These are phyloP conservation scores for Candida anglica DNA, from an alignment of 805 yeast genomes.

Conservation along the genomic window DNA sequence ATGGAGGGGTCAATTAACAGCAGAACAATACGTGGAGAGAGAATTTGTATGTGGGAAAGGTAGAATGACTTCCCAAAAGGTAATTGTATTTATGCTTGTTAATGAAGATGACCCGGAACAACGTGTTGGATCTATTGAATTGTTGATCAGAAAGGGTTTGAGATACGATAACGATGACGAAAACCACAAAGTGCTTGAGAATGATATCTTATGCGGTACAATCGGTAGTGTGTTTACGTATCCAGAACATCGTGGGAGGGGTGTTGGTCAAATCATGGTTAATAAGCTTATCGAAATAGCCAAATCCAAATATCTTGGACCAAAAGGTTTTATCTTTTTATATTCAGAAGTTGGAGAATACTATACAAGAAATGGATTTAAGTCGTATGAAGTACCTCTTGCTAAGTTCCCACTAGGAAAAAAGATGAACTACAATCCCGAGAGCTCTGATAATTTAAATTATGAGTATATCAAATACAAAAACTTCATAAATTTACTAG, in stretches of 20 bases:
- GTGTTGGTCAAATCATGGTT: conserved; percentile 36
- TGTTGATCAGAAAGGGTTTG: conserved; percentile 27
- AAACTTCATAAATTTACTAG: conserved; percentile 22
- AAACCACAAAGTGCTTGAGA: conserved; percentile 10
- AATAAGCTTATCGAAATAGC: conserved; percentile 28
- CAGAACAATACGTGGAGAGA: conserved; percentile 30
- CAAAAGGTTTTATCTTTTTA: conserved; percentile 31
- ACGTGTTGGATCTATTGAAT: conserved; percentile 29
- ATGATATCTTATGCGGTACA: conserved; percentile 26
- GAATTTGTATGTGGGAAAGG: conserved; percentile 27
- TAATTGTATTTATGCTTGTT: conserved; percentile 22
- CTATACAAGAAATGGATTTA: conserved; percentile 35
- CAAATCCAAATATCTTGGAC: conserved; percentile 19
- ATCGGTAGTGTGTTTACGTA: conserved; percentile 41
- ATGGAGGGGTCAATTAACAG: conserved; percentile 33
- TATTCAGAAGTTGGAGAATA: conserved; percentile 44
- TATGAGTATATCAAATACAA: conserved; percentile 22
- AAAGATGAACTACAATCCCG: no score
- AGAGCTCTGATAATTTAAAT: neutral
- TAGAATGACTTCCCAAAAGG: conserved; percentile 13
- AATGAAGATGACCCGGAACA: conserved; percentile 13
- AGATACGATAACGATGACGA: conserved; percentile 15
- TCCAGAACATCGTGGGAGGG: conserved; percentile 32
- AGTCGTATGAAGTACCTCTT: conserved; percentile 32
- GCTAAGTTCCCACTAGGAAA: conserved; percentile 6